phyloP scores from a whole-genome alignment of 495 filamentous ascomycete species.

The Podospora didyma region DNA sequence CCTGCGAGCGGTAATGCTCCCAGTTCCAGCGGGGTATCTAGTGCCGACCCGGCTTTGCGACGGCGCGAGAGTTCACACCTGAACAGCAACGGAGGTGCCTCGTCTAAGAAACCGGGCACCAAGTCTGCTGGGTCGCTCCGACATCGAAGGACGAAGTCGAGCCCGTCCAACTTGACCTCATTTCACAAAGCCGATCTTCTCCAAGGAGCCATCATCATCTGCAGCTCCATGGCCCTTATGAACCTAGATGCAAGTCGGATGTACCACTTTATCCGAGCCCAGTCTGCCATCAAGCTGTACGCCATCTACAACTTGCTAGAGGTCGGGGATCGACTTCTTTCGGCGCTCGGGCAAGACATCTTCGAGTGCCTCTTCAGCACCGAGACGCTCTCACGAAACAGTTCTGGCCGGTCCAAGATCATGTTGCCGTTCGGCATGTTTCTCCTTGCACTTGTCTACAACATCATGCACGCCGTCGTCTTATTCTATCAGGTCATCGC shows the following conservation, averaged over 20 bases:
- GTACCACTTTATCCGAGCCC: conserved; percentile 96
- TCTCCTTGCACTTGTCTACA: conserved; percentile 79
- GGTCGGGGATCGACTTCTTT: conserved; percentile 78
- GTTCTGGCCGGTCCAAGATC: conserved; percentile 89
- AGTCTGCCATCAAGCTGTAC: conserved; percentile 96
- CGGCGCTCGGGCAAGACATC: conserved; percentile 91
- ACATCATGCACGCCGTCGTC: conserved; percentile 76
- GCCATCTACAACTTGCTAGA: conserved; percentile 98
- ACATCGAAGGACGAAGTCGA: conserved; percentile 76
- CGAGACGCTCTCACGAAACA: conserved; percentile 82
- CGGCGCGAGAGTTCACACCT: conserved; percentile 7
- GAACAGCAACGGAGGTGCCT: neutral
- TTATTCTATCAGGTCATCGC: conserved; percentile 97
- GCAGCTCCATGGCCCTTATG: conserved; percentile 81
- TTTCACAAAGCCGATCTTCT: conserved; percentile 95
- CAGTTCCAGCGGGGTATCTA: neutral
- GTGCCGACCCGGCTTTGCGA: neutral
- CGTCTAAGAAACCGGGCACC: conserved; percentile 6
- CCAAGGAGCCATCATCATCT: conserved; percentile 79
- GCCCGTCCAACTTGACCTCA: conserved; percentile 74
- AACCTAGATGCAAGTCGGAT: conserved; percentile 92
- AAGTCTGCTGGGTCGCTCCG: conserved; percentile 36
- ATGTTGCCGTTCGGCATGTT: conserved; percentile 89
- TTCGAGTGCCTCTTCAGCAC: conserved; percentile 92
- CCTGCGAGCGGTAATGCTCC: conserved; percentile 17